Percentiles rank a stretch among this genome's conserved stretches.
phyloP scores from a whole-genome alignment of 1,284 basidiomycete genomes.

The Wolfiporia cocos region DNA sequence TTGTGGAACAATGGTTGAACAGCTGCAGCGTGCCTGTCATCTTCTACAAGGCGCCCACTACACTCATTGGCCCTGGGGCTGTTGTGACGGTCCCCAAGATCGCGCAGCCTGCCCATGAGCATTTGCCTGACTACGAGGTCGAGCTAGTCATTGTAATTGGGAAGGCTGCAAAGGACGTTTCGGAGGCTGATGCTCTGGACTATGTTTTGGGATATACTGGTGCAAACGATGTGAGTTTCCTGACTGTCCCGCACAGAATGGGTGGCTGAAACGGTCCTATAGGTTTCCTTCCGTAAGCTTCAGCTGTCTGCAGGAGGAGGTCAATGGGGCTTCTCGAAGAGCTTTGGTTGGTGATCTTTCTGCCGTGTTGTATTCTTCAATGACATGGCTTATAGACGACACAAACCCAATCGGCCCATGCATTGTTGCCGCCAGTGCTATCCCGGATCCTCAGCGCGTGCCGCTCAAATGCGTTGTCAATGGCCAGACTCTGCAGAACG shows the following conservation, averaged over 20 bases:
- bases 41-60: slow-evolving; percentile 75
- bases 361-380: not conserved
- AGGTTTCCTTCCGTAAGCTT: slow-evolving; percentile 70
- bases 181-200: slow-evolving; percentile 69
- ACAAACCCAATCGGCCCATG: slow-evolving; percentile 75
- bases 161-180: slow-evolving; percentile 72
- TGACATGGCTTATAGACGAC: slow-evolving; percentile 41
- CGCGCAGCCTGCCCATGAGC: slow-evolving; percentile 64
- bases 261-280: slow-evolving; percentile 29
- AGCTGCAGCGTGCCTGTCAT: slow-evolving; percentile 43
- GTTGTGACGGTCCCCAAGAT: slow-evolving; percentile 63
- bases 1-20: not conserved
- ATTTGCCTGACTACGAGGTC: slow-evolving; percentile 84
- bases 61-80: slow-evolving; percentile 68
- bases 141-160: slow-evolving; percentile 86
- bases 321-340: slow-evolving; percentile 85
- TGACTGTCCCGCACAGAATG: not conserved
- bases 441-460: slow-evolving; percentile 69
- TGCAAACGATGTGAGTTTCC: slow-evolving; percentile 63
- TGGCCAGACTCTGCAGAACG: slow-evolving; percentile 64
- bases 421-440: slow-evolving; percentile 57
- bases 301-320: slow-evolving; percentile 68
- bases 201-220: slow-evolving; percentile 80
- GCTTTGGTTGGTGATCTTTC: slow-evolving; percentile 49
- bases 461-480: slow-evolving; percentile 66